A percentile compares a stretch with the other conserved stretches of the same genome.
Evolutionary conservation across 139 green algal species (phyloP).

Genomic region (Edaphochlamys debaryana): DNA sequence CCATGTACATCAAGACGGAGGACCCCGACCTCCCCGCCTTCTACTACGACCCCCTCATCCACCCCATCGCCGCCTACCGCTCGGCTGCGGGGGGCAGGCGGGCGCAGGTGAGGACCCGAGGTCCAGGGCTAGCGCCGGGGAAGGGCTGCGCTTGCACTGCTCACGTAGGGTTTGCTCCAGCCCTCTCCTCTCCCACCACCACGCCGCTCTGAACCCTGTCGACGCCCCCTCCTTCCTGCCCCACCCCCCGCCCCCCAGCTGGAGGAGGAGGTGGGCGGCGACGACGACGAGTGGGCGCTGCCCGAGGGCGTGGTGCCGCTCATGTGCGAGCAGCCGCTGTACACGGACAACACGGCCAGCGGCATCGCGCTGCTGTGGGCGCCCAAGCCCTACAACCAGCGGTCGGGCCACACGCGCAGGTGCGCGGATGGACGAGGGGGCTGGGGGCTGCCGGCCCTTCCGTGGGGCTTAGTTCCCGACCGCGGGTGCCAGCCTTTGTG

Average conservation of each 20-base stretch:
- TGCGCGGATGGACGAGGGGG: too few relatives aligned
- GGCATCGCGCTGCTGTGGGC: conserved; percentile 97
- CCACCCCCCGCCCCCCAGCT: background rate
- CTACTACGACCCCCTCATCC: conserved; percentile 99
- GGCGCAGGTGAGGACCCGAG: background rate
- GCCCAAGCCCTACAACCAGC: conserved; percentile 93
- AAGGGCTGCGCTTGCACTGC: too few relatives aligned
- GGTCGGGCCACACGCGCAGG: conserved; percentile 86
- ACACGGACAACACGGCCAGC: conserved; percentile 88
- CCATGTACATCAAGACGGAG: conserved; percentile 99
- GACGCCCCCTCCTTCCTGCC: too few relatives aligned
- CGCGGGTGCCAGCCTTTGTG: too few relatives aligned
- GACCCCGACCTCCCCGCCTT: conserved; percentile 99
- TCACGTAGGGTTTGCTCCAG: too few relatives aligned
- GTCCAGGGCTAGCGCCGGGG: too few relatives aligned
- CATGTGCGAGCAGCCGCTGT: conserved; percentile 73
- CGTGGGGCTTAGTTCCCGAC: too few relatives aligned
- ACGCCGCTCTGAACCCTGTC: too few relatives aligned
- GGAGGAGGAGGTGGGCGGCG: conserved; percentile 77
- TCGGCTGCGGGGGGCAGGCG: conserved; percentile 38
- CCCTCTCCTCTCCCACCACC: too few relatives aligned
- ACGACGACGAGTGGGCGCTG: conserved; percentile 90
- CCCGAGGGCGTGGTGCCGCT: conserved; percentile 88
- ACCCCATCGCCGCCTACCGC: conserved; percentile 96
- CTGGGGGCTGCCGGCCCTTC: too few relatives aligned